Evolutionary conservation across 441 rosid species (phyloP).

Genomic region (Adansonia gregorii): DNA sequence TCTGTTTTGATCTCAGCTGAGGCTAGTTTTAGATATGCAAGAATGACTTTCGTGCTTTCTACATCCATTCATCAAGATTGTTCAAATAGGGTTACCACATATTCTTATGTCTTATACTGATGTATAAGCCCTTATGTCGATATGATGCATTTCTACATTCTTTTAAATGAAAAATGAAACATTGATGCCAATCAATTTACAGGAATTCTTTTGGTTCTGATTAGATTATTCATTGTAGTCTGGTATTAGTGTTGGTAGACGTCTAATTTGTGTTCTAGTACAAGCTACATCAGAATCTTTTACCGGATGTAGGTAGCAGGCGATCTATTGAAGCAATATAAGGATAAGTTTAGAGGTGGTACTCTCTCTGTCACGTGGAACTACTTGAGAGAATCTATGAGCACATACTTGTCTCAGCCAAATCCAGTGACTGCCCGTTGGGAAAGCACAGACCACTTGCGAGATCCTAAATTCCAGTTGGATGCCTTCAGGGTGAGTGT

Average conservation of each 20-base stretch:
- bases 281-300: slow-evolving; percentile 18
- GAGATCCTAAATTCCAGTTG: slow-evolving; percentile 91
- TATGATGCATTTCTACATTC: not conserved
- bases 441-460: slow-evolving; percentile 90
- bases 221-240: not conserved
- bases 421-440: slow-evolving; percentile 93
- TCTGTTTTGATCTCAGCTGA: not conserved
- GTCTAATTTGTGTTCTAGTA: not conserved
- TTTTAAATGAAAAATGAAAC: not conserved
- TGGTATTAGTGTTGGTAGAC: not conserved
- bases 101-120: not conserved
- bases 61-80: no score
- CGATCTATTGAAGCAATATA: slow-evolving; percentile 85
- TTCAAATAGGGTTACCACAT: not conserved
- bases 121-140: not conserved
- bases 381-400: slow-evolving; percentile 94
- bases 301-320: slow-evolving; percentile 71
- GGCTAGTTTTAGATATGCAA: not conserved
- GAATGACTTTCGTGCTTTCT: not conserved
- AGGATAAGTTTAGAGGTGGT: slow-evolving; percentile 93
- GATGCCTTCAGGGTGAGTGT: slow-evolving; percentile 93
- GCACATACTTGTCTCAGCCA: slow-evolving; percentile 80
- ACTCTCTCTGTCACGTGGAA: slow-evolving; percentile 91
- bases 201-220: not conserved
- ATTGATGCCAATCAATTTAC: not conserved